Conservation (phyloP, 2,329 filamentous ascomycete species). For the Elsinoe batatas region DNA sequence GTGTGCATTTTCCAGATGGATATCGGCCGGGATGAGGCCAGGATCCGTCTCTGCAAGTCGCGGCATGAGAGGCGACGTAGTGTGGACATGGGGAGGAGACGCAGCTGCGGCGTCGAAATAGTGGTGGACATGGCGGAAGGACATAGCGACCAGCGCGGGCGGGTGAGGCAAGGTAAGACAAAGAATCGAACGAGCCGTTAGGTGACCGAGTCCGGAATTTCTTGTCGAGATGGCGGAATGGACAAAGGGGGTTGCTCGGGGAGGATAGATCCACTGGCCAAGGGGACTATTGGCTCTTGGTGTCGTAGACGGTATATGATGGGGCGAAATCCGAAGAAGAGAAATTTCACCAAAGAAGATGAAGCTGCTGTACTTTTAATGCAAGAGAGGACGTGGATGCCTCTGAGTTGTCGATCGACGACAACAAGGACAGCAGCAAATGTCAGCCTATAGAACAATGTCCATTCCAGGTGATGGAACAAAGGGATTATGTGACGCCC, state of each 20-base stretch:
- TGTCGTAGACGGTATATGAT: not conserved
- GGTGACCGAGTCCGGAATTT: conserved; percentile 15
- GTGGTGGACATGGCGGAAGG: conserved; percentile 15
- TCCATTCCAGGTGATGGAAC: conserved; percentile 3
- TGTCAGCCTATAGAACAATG: not conserved
- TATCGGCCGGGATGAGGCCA: not conserved
- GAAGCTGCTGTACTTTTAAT: conserved; percentile 2
- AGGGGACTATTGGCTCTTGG: conserved; percentile 12
- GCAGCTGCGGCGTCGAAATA: conserved; percentile 13
- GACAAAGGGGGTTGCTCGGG: conserved; percentile 14
- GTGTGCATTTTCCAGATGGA: conserved; percentile 6
- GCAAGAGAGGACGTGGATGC: not conserved
- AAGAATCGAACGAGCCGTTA: conserved; percentile 9
- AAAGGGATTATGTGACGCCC: not conserved
- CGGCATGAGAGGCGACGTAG: conserved; percentile 4
- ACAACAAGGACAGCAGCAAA: conserved; percentile 5
- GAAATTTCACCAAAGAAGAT: not conserved
- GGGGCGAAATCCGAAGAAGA: not conserved
- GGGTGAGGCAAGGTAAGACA: conserved; percentile 4
- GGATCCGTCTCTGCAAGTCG: conserved; percentile 7
- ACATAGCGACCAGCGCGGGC: conserved; percentile 17
- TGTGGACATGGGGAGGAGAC: conserved; percentile 9
- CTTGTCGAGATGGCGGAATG: conserved; percentile 3
- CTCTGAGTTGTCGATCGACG: not conserved
- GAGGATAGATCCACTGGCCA: conserved; percentile 1